Percentiles rank a stretch among this genome's conserved stretches.
Conservation (phyloP, 2,329 filamentous ascomycete species). For the Madurella fahalii region DNA sequence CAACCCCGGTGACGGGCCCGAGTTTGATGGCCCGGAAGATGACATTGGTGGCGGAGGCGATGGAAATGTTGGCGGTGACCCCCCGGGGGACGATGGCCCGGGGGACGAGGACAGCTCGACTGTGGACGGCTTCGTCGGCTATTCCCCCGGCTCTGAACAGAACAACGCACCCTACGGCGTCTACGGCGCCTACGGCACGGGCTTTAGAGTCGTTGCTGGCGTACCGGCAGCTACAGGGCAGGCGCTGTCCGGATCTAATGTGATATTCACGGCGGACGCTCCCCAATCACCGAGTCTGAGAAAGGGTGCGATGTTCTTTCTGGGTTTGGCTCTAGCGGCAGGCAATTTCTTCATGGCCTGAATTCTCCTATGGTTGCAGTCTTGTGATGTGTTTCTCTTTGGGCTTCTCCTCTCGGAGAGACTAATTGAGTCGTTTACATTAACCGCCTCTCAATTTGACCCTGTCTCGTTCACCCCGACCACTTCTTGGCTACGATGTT, state of each 20-base stretch:
- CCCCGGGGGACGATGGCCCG: no score
- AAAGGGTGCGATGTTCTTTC: background rate
- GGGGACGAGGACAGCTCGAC: no score
- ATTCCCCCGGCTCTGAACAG: background rate
- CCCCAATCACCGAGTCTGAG: background rate
- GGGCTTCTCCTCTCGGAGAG: no score
- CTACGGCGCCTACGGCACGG: background rate
- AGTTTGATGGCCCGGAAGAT: no score
- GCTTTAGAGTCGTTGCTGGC: background rate
- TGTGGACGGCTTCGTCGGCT: no score
- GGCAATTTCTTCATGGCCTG: no score
- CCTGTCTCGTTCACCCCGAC: background rate
- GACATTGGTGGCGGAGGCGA: no score
- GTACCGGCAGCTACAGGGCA: background rate
- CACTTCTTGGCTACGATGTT: conserved; percentile 43
- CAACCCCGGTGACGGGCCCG: no score
- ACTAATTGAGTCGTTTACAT: background rate
- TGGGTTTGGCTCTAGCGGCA: background rate
- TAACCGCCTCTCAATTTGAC: background rate
- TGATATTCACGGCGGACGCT: background rate
- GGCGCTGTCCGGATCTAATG: background rate
- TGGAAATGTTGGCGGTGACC: no score
- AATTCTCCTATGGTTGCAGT: background rate
- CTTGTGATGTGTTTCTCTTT: background rate
- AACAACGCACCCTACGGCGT: background rate